A percentile compares a stretch with the other conserved stretches of the same genome.
phyloP scores from a whole-genome alignment of 495 filamentous ascomycete genomes.

The Ramalina intermedia region DNA sequence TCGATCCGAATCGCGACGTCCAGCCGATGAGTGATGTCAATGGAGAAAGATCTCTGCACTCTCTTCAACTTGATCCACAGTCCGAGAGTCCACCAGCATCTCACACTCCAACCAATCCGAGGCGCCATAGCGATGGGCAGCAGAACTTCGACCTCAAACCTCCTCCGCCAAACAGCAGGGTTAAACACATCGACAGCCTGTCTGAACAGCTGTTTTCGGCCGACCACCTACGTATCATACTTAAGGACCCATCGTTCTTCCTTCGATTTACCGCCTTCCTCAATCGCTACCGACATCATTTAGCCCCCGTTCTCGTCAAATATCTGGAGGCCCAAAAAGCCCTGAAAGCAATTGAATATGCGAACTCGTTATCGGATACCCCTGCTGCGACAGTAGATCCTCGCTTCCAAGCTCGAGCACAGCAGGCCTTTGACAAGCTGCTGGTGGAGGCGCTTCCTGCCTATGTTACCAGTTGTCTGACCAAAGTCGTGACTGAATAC shows the following conservation, averaged over 20 bases:
- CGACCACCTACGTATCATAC: slow-evolving; percentile 45
- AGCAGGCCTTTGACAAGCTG: slow-evolving; percentile 42
- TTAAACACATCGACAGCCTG: slow-evolving; percentile 37
- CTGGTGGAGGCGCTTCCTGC: slow-evolving; percentile 56
- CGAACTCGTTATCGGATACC: slow-evolving; percentile 44
- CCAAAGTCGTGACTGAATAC: slow-evolving; percentile 42
- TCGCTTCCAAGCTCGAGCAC: slow-evolving; percentile 41
- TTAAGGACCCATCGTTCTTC: slow-evolving; percentile 56
- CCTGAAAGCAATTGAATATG: slow-evolving; percentile 54
- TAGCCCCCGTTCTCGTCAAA: slow-evolving; percentile 45
- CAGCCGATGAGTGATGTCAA: not conserved
- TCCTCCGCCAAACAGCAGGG: slow-evolving; percentile 14
- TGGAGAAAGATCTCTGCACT: not conserved
- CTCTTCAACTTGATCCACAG: not conserved
- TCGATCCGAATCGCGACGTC: not conserved
- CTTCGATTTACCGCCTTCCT: slow-evolving; percentile 50
- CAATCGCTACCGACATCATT: slow-evolving; percentile 55
- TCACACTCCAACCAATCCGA: not conserved
- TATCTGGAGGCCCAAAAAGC: slow-evolving; percentile 57
- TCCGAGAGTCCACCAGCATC: slow-evolving; percentile 1
- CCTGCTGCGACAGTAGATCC: slow-evolving; percentile 33
- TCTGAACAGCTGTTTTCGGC: slow-evolving; percentile 51
- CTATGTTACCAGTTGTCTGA: slow-evolving; percentile 49
- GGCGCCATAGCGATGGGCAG: slow-evolving; percentile 1
- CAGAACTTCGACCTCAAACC: slow-evolving; percentile 15